These are phyloP conservation scores for Triticum dicoccoides DNA, from an alignment of 176 grass and related monocot species.

Conservation along the genomic window DNA sequence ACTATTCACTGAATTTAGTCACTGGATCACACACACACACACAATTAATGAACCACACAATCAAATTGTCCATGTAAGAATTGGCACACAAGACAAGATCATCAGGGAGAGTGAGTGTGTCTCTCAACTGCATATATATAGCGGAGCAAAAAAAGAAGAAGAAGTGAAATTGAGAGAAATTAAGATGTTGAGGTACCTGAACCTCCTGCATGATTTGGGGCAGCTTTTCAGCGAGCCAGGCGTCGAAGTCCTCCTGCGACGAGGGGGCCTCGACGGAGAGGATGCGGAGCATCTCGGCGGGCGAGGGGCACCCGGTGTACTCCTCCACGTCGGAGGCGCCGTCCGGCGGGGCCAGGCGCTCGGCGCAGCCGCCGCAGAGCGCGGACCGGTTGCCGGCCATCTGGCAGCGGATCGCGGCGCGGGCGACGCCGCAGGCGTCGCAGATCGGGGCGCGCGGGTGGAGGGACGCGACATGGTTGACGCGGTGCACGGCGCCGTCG, in stretches of 20 bases:
- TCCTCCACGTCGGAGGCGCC: not conserved
- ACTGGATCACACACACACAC: not conserved
- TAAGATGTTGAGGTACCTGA: not conserved
- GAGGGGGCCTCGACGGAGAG: conserved; percentile 20
- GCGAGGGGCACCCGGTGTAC: conserved; percentile 31
- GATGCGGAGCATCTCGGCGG: not conserved
- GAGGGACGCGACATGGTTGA: not conserved
- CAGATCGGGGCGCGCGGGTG: conserved; percentile 41
- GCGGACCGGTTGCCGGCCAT: not conserved
- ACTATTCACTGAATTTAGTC: not conserved
- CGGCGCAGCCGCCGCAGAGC: conserved; percentile 24
- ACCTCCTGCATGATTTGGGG: not conserved
- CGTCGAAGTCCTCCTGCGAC: not conserved
- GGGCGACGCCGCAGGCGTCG: conserved; percentile 33
- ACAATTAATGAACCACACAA: not conserved
- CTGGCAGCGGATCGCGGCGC: not conserved
- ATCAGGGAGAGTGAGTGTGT: not conserved
- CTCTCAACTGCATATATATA: not conserved
- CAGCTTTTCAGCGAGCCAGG: conserved; percentile 11
- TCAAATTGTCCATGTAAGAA: not conserved
- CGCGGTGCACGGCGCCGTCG: conserved; percentile 42
- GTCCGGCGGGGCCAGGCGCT: not conserved
- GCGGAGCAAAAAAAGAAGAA: too few relatives aligned
- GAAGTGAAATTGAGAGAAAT: not conserved
- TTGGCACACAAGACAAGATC: not conserved